Conservation (phyloP, 2,329 filamentous ascomycete genomes). For the Paramyrothecium roridum region DNA sequence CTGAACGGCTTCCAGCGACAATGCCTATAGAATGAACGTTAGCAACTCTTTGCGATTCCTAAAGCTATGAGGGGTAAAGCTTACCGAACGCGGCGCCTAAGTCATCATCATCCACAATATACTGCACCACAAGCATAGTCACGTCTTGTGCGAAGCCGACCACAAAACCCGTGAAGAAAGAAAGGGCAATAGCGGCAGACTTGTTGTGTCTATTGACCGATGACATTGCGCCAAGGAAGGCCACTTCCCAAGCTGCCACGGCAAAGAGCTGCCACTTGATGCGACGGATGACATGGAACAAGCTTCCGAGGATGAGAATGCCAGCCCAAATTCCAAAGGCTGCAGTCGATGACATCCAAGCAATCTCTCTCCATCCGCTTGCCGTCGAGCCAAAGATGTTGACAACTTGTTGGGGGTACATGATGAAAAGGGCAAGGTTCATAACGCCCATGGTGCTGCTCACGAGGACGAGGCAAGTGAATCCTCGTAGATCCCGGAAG, state of each 20-base stretch:
- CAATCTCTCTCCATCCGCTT: conserved; percentile 18
- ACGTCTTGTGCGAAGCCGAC: conserved; percentile 12
- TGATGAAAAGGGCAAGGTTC: conserved; percentile 22
- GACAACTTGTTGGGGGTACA: conserved; percentile 25
- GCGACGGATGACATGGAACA: conserved; percentile 19
- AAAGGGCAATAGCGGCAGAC: conserved; percentile 10
- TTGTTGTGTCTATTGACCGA: conserved; percentile 9
- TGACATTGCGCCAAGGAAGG: conserved; percentile 12
- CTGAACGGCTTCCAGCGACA: conserved; percentile 8
- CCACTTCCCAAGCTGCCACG: conserved; percentile 9
- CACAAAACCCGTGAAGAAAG: conserved; percentile 12
- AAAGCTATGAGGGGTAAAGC: not conserved
- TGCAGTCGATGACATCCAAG: conserved; percentile 23
- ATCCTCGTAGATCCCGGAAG: conserved; percentile 27
- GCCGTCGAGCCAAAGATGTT: conserved; percentile 10
- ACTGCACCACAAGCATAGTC: conserved; percentile 16
- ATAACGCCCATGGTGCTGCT: conserved; percentile 19
- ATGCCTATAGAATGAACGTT: conserved; percentile 5
- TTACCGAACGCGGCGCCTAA: conserved; percentile 13
- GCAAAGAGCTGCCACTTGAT: conserved; percentile 11
- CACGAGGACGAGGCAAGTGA: conserved; percentile 22
- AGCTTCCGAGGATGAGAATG: conserved; percentile 20
- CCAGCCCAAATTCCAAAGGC: conserved; percentile 24
- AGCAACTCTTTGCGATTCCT: not conserved
- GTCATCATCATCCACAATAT: conserved; percentile 11